Base-by-base conservation (phyloP, 768 basidiomycete genomes). In the Tylopilus balloui region DNA sequence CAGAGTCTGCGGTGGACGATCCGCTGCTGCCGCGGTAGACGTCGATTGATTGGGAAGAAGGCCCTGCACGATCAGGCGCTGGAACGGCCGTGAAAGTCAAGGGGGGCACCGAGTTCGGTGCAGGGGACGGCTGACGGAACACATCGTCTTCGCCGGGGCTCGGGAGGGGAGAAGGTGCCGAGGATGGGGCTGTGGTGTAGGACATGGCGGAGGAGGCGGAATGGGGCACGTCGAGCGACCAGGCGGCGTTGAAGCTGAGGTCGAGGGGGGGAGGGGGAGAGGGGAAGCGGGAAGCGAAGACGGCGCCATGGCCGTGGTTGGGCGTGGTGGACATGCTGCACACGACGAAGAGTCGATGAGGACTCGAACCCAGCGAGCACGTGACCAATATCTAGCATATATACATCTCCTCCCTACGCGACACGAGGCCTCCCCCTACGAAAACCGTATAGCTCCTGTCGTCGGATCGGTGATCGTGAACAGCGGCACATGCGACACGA, bases 271-370 rank as follows among this genome's bases (percentile, higher is more conserved):
- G 61, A 17, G 4, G 24, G 8, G 24, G 24, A 25, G 24, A 25
- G 24, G 24, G 24, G 4, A 25, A 4, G 24, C 4, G 11, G 21
- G 29, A 2, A 25, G 3, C 24, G 54, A 52, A 24, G 47, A 27
- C 9, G 19, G 1, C 21, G 41, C 32, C 32, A 35, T 54, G 54
- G 64, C 48, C 60, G 61, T 60, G 63, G n/a, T n/a, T 58, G 1
- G 49, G 63, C 63, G 62, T 65, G 64, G 64, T 25, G 48, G 57
- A 66, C 64, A 65, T 64, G 62, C 60, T 60, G 62, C 62, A 64
- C 17, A 48, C 19, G 19, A 40, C 40, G 42, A 48, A 47, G 38
- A 40, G 46, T 32, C 15, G 13, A 24, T 27, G 15, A 36, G 25
- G 20, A 50, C 7, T 46, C n/a, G 29, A 27, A 61, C 56, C 42